Conservation (phyloP, 345 rosid genomes). For the Rhizophora mangle region DNA sequence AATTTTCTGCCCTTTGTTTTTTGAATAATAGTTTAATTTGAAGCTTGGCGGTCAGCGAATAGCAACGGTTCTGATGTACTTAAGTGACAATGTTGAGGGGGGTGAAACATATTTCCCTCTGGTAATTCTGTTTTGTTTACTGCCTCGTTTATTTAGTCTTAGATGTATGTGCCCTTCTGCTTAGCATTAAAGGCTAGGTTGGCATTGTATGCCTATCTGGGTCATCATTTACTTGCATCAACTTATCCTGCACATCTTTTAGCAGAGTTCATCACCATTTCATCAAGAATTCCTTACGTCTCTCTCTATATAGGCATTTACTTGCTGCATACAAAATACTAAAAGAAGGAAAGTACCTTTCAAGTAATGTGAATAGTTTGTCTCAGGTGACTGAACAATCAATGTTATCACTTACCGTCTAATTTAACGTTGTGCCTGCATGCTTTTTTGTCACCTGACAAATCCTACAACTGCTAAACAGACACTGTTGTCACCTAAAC, state of each 20-base stretch:
- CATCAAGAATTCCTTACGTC: not conserved
- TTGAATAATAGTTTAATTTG: conserved; percentile 60
- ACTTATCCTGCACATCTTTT: not conserved
- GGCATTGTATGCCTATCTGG: too few species aligned
- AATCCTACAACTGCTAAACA: not conserved
- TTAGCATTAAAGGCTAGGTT: not conserved
- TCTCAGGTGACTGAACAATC: too few species aligned
- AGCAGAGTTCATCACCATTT: not conserved
- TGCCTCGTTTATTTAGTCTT: conserved; percentile 1
- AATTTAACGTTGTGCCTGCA: not conserved
- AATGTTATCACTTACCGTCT: too few species aligned
- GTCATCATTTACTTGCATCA: not conserved
- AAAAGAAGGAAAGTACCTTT: not conserved
- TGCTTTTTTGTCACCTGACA: not conserved
- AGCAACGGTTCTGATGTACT: conserved; percentile 92
- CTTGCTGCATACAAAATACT: too few species aligned
- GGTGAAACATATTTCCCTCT: conserved; percentile 95
- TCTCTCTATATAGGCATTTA: too few species aligned
- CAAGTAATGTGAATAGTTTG: too few species aligned
- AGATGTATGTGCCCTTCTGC: not conserved
- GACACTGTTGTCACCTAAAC: not conserved
- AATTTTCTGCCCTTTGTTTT: not conserved
- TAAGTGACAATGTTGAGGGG: conserved; percentile 83
- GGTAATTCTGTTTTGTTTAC: conserved; percentile 41
- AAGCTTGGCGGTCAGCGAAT: conserved; percentile 91